Base-by-base conservation (phyloP, 129 eudicot species). In the Smallanthus sonchifolius region DNA sequence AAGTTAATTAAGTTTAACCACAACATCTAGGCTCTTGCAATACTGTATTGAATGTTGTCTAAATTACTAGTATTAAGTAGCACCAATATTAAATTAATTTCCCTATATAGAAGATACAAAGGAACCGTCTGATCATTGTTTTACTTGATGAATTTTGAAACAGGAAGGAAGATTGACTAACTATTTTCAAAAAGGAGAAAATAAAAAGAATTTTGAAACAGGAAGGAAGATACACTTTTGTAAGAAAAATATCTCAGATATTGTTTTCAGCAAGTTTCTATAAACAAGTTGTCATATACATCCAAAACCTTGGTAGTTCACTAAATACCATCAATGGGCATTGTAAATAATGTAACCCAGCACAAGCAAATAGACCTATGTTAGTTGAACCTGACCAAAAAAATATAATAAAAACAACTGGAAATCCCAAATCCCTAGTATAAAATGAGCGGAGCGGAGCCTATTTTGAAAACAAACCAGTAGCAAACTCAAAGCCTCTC, bases 291-390 rank as follows among this genome's bases (percentile, higher is more conserved):
- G 62, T 49, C 74, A 37, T 74, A 16, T 45, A 62, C 20, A 3
- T 74, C 69, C 77, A 73, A 73, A 39, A 60, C 34, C 7, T 43
- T 42, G 44, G 57, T 73, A 40, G 77, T 73, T 73, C 14, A 61
- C 43, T 61, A 13, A n/a, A 43, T 42, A 42, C 16, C 56, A 39
- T 39, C 7, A 57, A 13, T 39, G 55, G 2, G 38, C 17, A 72
- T 24, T 16, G 65, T 16, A 34, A 36, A 52, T 5, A 36, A 19
- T 54, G 24, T 1, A 47, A 10, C 45, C 6, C 16, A 34, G 62
- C 62, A 49, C 62, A 69, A 34, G 4, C 16, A 69, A 16, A 69
- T 35, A 9, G 63, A 69, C 62, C 42, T 16, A 69, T 5, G 28
- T 69, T 69, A 30, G 43, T 49, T 45, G 20, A 48, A 49, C 4